Conservation (phyloP, 805 yeast species). For the Saccharomyces jurei region DNA sequence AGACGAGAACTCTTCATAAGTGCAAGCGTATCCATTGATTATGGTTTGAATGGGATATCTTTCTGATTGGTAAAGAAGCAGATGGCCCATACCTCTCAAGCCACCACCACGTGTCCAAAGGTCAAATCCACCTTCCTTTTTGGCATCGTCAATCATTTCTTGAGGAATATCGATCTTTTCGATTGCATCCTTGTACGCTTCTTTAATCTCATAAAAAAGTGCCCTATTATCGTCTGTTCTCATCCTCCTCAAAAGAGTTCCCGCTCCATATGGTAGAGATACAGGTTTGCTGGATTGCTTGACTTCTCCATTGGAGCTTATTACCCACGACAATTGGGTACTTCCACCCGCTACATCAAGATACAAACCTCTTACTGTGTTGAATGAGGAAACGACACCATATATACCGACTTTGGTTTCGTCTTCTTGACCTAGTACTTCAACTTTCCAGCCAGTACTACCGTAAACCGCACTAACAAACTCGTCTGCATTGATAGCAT, state of each 20-base stretch:
- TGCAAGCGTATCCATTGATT: slow-evolving; percentile 59
- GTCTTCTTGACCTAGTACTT: slow-evolving; percentile 49
- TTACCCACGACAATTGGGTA: slow-evolving; percentile 63
- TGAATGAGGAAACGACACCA: slow-evolving; percentile 69
- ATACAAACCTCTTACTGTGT: slow-evolving; percentile 56
- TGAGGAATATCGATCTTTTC: slow-evolving; percentile 45
- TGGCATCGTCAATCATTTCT: slow-evolving; percentile 43
- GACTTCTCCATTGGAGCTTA: slow-evolving; percentile 47
- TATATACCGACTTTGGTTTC: slow-evolving; percentile 63
- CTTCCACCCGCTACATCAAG: slow-evolving; percentile 72
- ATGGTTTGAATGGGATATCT: slow-evolving; percentile 63
- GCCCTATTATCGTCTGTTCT: slow-evolving; percentile 42
- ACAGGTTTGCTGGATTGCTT: slow-evolving; percentile 49
- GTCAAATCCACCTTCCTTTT: slow-evolving; percentile 50
- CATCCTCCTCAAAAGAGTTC: slow-evolving; percentile 51
- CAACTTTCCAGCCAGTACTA: slow-evolving; percentile 62
- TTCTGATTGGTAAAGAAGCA: slow-evolving; percentile 42
- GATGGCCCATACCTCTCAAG: slow-evolving; percentile 59
- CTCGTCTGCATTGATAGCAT: slow-evolving; percentile 55
- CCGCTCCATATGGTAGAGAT: slow-evolving; percentile 68
- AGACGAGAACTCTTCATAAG: slow-evolving; percentile 42
- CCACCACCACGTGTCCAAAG: slow-evolving; percentile 71
- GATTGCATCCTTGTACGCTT: slow-evolving; percentile 43
- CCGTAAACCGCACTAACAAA: slow-evolving; percentile 47
- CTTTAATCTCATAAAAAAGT: slow-evolving; percentile 46